Evolutionary conservation across 148 eudicot species (phyloP), one percentile per base, ranked within the genome.

Genomic region (Rhododendron mucronatum): DNA sequence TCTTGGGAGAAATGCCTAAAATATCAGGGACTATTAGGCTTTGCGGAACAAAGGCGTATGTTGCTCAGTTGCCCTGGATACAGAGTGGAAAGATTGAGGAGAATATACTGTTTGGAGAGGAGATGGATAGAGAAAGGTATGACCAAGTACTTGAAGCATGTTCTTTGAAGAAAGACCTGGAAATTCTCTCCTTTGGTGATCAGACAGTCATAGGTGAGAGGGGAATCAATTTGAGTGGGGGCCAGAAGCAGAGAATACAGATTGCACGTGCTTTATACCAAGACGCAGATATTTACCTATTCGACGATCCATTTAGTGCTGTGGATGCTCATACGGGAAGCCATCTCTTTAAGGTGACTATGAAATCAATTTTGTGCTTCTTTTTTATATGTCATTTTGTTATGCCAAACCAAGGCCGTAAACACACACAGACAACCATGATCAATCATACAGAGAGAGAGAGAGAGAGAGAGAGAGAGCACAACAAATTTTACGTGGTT

Each of bases 281-380:
- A 48, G 92, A 93, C 50, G 92, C 92, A 28, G 92, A 93, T 61
- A 90, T 89, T 37, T 93, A 93, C 90, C 81, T 93, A 51, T 89
- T 93, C 44, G 95, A 93, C 78, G 95, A 93, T 89, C 95, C 95
- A 53, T 93, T 93, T 74, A 91, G 95, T 84, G 95, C 95, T 76
- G 93, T 93, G 63, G 95, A 93, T 85, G 95, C 95, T 65, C 95
- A 93, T 86, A 93, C 95, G 3, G 95, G 95, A 7, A 88, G 92
- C 78, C 95, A 93, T 82, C 91, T 93, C 86, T 93, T 90, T 83
- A 90, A 90, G 92, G 94, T 91, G 87, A 87, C 15, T 20, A 37
- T 15, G 45, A 74, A 33, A 37, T 74, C 23, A 12, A 0, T 74
- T 74, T 33, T 74, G 45, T 74, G 41, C 21, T 14, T 73, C 7